Percentiles rank a stretch among this genome's conserved stretches.
Evolutionary conservation across 352 stramenopile species (phyloP).

Genomic region (Phytophthora niederhauseri): DNA sequence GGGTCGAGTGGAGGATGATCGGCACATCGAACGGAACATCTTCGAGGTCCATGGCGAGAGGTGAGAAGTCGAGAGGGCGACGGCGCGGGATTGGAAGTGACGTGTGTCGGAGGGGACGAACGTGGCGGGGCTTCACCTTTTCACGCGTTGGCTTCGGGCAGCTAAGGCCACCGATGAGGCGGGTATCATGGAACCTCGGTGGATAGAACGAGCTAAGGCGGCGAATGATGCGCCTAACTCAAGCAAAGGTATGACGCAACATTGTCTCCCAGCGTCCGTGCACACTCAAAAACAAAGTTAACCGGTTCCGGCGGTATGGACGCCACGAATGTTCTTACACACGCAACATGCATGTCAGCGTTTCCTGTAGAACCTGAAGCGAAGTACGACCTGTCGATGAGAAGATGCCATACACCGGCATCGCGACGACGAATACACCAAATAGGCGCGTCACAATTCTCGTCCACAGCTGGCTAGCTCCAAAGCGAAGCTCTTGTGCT

Average conservation of each 20-base stretch:
- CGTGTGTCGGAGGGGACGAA: background rate
- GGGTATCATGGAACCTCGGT: background rate
- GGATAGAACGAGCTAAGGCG: background rate
- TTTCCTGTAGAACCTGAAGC: background rate
- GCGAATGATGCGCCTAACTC: background rate
- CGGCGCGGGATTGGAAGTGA: background rate
- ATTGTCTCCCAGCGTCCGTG: background rate
- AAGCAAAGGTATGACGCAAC: background rate
- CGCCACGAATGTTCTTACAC: too few species aligned
- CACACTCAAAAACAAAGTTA: background rate
- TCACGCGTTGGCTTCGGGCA: background rate
- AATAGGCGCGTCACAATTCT: constrained; percentile 5
- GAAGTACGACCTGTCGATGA: background rate
- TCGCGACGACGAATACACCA: background rate
- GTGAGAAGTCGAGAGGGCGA: background rate
- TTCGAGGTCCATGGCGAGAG: background rate
- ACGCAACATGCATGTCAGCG: background rate
- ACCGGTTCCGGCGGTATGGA: background rate
- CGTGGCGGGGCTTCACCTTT: background rate
- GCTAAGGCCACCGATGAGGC: background rate
- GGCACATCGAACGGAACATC: constrained; percentile 23
- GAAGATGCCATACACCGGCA: background rate
- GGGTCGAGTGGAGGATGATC: constrained; percentile 26
- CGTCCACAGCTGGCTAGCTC: constrained; percentile 6
- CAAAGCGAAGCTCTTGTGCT: constrained; percentile 4